These are phyloP conservation scores for Phylloporus sp. DNA, from an alignment of 768 basidiomycete genomes.

Conservation along the genomic window DNA sequence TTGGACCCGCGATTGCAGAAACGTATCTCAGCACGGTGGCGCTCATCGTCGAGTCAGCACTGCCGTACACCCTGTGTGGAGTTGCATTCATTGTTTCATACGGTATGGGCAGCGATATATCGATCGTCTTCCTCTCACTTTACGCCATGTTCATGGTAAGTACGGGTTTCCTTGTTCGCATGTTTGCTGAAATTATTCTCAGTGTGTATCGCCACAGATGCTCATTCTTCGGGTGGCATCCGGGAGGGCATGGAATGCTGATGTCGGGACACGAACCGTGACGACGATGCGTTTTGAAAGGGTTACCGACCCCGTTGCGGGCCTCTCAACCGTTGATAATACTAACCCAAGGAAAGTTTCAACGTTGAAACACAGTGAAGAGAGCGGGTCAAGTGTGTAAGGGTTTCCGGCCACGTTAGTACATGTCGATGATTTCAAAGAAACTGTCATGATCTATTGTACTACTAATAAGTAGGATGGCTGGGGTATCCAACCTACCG, in stretches of 20 bases:
- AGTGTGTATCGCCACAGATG: constrained; percentile 16
- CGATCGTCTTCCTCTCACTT: constrained; percentile 11
- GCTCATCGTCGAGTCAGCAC: constrained; percentile 13
- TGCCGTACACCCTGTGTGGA: constrained; percentile 12
- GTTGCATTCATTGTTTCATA: constrained; percentile 11
- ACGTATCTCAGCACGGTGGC: constrained; percentile 6
- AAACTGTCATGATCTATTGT: not conserved
- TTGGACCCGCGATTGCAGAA: not conserved
- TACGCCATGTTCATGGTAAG: constrained; percentile 14
- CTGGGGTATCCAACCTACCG: too few relatives aligned
- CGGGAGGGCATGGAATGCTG: constrained; percentile 9
- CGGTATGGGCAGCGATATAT: constrained; percentile 6
- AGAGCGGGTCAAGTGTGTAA: not conserved
- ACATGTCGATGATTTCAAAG: not conserved
- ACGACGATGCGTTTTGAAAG: not conserved
- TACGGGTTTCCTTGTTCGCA: not conserved
- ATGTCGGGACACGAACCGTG: not conserved
- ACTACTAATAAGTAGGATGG: not conserved
- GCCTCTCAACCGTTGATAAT: not conserved
- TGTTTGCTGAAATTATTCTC: not conserved
- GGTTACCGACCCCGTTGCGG: not conserved
- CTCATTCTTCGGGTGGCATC: constrained; percentile 12
- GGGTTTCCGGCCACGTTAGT: not conserved
- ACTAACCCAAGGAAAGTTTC: not conserved
- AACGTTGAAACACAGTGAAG: not conserved